Percentiles rank a stretch among this genome's conserved stretches.
Conservation (phyloP, 1,284 basidiomycete genomes). For the Rhodotorula sp. region DNA sequence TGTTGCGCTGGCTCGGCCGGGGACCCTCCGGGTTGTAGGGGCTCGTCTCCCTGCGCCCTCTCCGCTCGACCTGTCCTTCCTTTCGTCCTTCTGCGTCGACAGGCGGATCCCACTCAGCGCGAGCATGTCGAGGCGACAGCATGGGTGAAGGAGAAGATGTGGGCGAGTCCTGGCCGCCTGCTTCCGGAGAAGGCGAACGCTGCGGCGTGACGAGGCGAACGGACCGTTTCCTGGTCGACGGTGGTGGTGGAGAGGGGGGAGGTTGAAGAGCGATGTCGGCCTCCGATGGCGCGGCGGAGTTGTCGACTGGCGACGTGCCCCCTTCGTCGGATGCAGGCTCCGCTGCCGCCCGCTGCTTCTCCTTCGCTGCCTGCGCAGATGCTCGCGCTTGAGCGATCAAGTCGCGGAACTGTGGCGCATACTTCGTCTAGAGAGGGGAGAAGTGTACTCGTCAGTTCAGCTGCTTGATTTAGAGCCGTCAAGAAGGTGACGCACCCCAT, state of each 20-base stretch:
- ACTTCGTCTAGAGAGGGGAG: not conserved
- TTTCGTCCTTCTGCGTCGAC: not conserved
- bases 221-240: not conserved
- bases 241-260: not conserved
- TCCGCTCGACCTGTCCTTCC: not conserved
- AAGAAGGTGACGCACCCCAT: not conserved
- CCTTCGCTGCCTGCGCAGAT: not conserved
- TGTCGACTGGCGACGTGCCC: not conserved
- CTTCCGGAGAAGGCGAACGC: not conserved
- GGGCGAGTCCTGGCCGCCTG: not conserved
- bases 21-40: constrained; percentile 8
- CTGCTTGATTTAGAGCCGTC: too few relatives aligned
- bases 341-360: not conserved
- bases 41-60: not conserved
- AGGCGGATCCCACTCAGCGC: not conserved
- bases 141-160: not conserved
- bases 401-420: constrained; percentile 6
- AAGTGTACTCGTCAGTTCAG: too few relatives aligned
- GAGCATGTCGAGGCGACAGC: not conserved
- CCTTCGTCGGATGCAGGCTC: not conserved
- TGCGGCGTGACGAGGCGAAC: constrained; percentile 9
- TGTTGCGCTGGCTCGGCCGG: constrained; percentile 23
- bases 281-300: not conserved
- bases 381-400: constrained; percentile 10
- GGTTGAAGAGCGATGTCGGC: too few relatives aligned